Evolutionary conservation across 306 rosid species (phyloP).

Genomic region (Leucaena leucocephala): DNA sequence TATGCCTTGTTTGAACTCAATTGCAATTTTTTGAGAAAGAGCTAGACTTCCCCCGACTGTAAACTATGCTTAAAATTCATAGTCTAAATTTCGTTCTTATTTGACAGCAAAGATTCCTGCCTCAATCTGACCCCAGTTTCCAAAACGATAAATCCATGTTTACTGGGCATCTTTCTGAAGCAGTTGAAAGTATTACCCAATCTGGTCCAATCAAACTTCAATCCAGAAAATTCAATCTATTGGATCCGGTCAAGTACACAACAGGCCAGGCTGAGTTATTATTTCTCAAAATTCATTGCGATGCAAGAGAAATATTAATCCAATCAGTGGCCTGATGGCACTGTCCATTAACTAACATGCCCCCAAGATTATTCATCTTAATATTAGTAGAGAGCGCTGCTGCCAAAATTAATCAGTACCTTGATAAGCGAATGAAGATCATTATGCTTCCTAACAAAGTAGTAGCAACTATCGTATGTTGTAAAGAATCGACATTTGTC

Average conservation of each 20-base stretch:
- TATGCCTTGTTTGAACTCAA: not conserved
- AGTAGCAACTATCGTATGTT: slow-evolving; percentile 70
- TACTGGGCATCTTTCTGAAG: not conserved
- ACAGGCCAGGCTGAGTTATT: not conserved
- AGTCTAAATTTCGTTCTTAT: not conserved
- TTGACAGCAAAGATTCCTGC: not conserved
- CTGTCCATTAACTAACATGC: not conserved
- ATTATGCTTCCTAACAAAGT: slow-evolving; percentile 88
- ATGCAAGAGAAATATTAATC: not conserved
- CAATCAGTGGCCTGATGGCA: not conserved
- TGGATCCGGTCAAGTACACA: slow-evolving; percentile 20
- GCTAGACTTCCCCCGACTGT: not conserved
- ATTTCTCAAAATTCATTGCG: not conserved
- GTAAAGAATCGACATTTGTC: slow-evolving; percentile 57
- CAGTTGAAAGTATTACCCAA: not conserved
- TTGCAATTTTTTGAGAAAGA: not conserved
- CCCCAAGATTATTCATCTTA: slow-evolving; percentile 29
- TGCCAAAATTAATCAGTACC: slow-evolving; percentile 49
- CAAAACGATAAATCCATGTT: not conserved
- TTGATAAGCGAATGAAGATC: slow-evolving; percentile 74
- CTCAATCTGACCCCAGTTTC: not conserved
- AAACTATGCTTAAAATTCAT: not conserved
- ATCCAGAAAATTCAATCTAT: slow-evolving; percentile 1
- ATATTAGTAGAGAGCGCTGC: slow-evolving; percentile 12
- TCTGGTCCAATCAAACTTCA: not conserved